These are phyloP conservation scores for Colletotrichum sidae DNA, from an alignment of 2,329 filamentous ascomycete genomes.

Conservation along the genomic window DNA sequence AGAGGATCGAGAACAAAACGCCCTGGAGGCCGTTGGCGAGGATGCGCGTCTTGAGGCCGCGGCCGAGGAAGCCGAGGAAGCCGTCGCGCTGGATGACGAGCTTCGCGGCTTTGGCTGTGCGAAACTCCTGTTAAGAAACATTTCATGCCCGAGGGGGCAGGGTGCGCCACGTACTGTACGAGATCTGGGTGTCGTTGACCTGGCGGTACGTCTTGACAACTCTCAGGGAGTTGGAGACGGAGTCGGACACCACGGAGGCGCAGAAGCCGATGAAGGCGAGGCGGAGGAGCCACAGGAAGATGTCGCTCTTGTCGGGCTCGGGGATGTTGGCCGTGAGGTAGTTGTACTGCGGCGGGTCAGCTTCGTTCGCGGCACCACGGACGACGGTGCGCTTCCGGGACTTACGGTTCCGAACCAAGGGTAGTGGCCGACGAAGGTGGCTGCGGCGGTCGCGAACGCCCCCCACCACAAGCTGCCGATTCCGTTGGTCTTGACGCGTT, in stretches of 20 bases:
- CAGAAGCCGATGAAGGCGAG: slow-evolving; percentile 57
- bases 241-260: slow-evolving; percentile 58
- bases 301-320: slow-evolving; percentile 53
- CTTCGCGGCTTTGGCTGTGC: slow-evolving; percentile 54
- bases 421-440: slow-evolving; percentile 61
- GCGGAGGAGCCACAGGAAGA: slow-evolving; percentile 56
- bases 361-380: neutral
- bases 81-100: slow-evolving; percentile 55
- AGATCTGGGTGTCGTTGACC: slow-evolving; percentile 60
- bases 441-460: slow-evolving; percentile 59
- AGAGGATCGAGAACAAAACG: slow-evolving; percentile 59
- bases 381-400: neutral
- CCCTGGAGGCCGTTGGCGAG: slow-evolving; percentile 61
- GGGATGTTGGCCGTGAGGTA: slow-evolving; percentile 51
- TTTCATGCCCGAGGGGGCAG: neutral
- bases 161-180: slow-evolving; percentile 51
- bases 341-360: slow-evolving; percentile 52
- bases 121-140: too few relatives aligned
- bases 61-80: slow-evolving; percentile 54
- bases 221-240: slow-evolving; percentile 59
- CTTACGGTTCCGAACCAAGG: slow-evolving; percentile 62
- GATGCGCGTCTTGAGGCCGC: slow-evolving; percentile 60
- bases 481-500: slow-evolving; percentile 56
- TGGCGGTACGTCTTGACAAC: slow-evolving; percentile 63
- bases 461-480: slow-evolving; percentile 62